Base-by-base conservation (phyloP, 1,284 basidiomycete genomes). In the Naganishia sp. region DNA sequence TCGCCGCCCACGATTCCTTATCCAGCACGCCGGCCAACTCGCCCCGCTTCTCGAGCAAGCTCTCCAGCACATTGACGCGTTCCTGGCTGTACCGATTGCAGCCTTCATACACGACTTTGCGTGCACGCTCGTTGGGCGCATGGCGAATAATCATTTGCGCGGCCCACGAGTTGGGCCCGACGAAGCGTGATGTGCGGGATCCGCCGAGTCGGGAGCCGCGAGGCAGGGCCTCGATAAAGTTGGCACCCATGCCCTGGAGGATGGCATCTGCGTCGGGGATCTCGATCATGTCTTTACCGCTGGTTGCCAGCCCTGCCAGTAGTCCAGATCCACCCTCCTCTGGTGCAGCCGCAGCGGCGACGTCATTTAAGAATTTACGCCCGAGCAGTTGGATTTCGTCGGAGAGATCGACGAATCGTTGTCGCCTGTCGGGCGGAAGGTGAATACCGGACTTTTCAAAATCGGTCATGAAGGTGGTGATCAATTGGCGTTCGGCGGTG, bases 381-480 rank as follows among this genome's bases (percentile, higher is more conserved):
- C 94, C 94, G 9, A 97, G 87, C 0, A 88, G 83, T n/a, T 96
- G 83, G 67, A 98, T 92, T 56, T 92, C 88, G 42, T 94, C 92
- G n/a, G 92, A 94, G 13, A 98, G 83, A 3, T 88, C 84, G 15
- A 99, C 94, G 71, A 98, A 97, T 59, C 86, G 86, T 48, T 86
- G 83, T 31, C 95, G 86, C 71, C 91, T 84, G 2, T 83, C 82
- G 0, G 88, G 86, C 9, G 93, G 89, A 5, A 98, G 84, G 76
- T 95, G 86, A 71, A 99, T 96, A 0, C 93, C 95, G 7, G 93
- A 96, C 78, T 94, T 95, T 77, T 97, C 92, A 80, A 99, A 99
- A 82, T 99, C 96, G 57, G 90, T 86, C 84, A 93, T 88, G 79
- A 98, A 98, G 69, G 95, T 94, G 25, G 90, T 83, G 21, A 95